Base-by-base conservation (phyloP, 2,329 filamentous ascomycete species). In the Scleromitrula shiraiana region DNA sequence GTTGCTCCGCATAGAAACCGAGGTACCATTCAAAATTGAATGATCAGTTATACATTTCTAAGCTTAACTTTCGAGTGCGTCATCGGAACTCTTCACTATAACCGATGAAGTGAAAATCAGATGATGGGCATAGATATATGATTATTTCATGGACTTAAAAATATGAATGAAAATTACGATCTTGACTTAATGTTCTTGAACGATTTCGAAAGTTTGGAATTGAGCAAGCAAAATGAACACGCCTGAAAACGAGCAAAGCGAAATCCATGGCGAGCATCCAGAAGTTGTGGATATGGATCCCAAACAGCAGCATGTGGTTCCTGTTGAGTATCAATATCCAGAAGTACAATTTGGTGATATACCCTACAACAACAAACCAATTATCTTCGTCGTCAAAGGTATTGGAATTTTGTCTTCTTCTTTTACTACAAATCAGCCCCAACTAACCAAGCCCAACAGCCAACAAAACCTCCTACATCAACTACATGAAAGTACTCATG, bases 401-500 rank as follows among this genome's bases (percentile, higher is more conserved):
- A 32, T 32, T 12, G 5, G 12, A 5, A 5, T 12, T n/a, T 32
- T 12, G 2, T 4, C 10, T 32, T 12, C 29, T 4, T 12, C 15
- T 32, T 12, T 5, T 12, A 9, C 6, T 32, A 5, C 10, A 10
- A 10, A 32, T 32, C 26, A 29, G 7, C 26, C 26, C 26, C 26
- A 29, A 7, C 26, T 29, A 29, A 7, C 12, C 26, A 29, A 7
- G 12, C 12, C 26, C 26, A 29, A 7, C 26, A 66, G 63, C 63
- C 23, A 61, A 65, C 39, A 37, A 64, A 53, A 66, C 65, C 2
- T 59, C 42, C 23, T 65, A 64, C 53, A 67, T 67, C 51, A 68
- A 68, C 49, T 67, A 65, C 53, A 66, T 69, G 42, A 68, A 69
- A 43, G 62, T 63, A 1, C 50, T 69, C 0, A 67, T 68, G 5